phyloP scores from a whole-genome alignment of 345 rosid genomes.

The Viola odorata region DNA sequence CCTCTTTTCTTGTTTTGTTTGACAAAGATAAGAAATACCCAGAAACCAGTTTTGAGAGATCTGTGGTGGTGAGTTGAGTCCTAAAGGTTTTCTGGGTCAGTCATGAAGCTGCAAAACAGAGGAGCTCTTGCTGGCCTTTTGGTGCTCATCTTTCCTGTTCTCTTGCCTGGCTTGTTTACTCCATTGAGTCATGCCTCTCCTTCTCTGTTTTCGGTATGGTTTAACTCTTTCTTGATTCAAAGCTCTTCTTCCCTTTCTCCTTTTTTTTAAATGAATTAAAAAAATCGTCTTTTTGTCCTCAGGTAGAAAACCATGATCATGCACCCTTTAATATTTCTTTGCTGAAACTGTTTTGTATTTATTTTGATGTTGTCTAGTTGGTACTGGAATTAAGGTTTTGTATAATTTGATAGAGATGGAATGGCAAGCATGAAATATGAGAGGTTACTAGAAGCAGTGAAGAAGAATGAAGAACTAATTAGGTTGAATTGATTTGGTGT shows the following conservation, averaged over 20 bases:
- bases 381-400: no score
- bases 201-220: slow-evolving; percentile 62
- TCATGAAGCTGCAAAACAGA: slow-evolving; percentile 12
- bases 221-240: neutral
- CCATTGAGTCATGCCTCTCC: slow-evolving; percentile 70
- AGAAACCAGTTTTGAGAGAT: slow-evolving; percentile 10
- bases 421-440: no score
- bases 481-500: no score
- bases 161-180: slow-evolving; percentile 47
- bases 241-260: neutral
- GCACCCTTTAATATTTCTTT: no score
- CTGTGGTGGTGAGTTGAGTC: slow-evolving; percentile 2
- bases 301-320: no score
- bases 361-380: no score
- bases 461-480: no score
- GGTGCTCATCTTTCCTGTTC: slow-evolving; percentile 48
- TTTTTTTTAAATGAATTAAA: neutral
- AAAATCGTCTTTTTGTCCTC: no score
- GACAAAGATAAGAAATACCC: neutral
- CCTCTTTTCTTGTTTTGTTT: neutral
- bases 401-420: no score
- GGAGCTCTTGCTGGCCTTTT: slow-evolving; percentile 35
- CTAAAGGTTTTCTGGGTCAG: no score
- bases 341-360: no score
- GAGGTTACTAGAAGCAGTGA: no score